Evolutionary conservation across 768 basidiomycete genomes (phyloP), one percentile per base, ranked within the genome.

Genomic region (Leucocoprinus birnbaumii): DNA sequence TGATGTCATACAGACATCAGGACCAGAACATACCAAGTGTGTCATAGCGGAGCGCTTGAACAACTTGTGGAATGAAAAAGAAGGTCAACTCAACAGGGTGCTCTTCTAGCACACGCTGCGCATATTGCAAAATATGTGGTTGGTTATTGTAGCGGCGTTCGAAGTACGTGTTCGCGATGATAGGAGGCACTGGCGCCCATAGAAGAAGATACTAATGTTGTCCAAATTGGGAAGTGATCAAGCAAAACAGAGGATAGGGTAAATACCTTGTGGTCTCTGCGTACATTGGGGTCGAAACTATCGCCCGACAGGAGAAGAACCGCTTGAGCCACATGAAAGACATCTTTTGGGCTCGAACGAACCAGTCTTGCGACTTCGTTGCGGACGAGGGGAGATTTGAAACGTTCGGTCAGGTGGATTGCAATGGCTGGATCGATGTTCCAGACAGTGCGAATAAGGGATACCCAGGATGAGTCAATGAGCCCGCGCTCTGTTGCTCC

Each of bases 1-100:
- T 19, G n/a, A n/a, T n/a, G n/a, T n/a, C n/a, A n/a, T n/a, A n/a
- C n/a, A n/a, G n/a, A n/a, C n/a, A n/a, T n/a, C n/a, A n/a, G n/a
- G n/a, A n/a, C n/a, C n/a, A 9, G 34, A 14, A 59, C 80, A 52
- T 65, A 94, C 95, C 94, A 4, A 92, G 77, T 11, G 87, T 83
- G 63, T 99, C 97, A 50, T 89, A 84, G 9, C 97, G 89, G 14
- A 99, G 77, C 3, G 94, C 94, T 65, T 99, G 97, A 1, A 98
- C 97, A 18, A 98, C 87, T 78, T 99, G 97, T 0, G 97, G 97
- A 27, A 99, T 94, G 65, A 96, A 99, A 76, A 98, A 99, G 80
- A 99, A 99, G 0, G 96, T 96, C 49, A 98, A 66, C 13, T 92
- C 87, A 9, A 98, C 92, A 0, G 94, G 91, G 65, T 98, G 94